A percentile compares a stretch with the other conserved stretches of the same genome.
phyloP scores from a whole-genome alignment of 305 asterid species.

The Caryopteris hybrid region DNA sequence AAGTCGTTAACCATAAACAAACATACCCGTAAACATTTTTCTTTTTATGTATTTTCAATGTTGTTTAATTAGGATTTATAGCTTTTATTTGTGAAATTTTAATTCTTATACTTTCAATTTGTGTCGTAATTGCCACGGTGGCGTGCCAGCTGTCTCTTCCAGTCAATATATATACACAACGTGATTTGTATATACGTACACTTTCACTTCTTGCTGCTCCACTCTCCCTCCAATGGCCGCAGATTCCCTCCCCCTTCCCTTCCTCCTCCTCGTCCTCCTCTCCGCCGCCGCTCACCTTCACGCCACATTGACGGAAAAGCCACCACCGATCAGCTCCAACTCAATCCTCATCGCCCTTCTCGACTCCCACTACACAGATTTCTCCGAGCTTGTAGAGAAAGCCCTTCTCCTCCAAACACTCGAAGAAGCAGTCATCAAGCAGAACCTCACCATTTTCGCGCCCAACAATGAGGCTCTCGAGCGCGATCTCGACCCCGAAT shows the following conservation, averaged over 20 bases:
- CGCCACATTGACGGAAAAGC: slow-evolving; percentile 6
- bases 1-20: no score
- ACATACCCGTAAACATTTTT: no score
- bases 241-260: background rate
- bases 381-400: slow-evolving; percentile 26
- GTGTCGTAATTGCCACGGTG: no score
- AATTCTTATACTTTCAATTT: no score
- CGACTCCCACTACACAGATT: slow-evolving; percentile 24
- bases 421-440: slow-evolving; percentile 20
- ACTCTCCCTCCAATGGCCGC: slow-evolving; percentile 4
- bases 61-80: no score
- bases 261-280: slow-evolving; percentile 1
- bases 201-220: background rate
- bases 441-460: slow-evolving; percentile 30
- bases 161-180: no score
- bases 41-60: no score
- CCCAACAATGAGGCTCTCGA: slow-evolving; percentile 33
- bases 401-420: slow-evolving; percentile 21
- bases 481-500: slow-evolving; percentile 29
- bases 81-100: no score
- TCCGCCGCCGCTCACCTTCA: background rate
- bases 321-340: slow-evolving; percentile 15
- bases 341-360: slow-evolving; percentile 20
- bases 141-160: no score
- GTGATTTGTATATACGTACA: background rate